These are phyloP conservation scores for Carpinus fangiana DNA, from an alignment of 306 rosid genomes.

Conservation along the genomic window DNA sequence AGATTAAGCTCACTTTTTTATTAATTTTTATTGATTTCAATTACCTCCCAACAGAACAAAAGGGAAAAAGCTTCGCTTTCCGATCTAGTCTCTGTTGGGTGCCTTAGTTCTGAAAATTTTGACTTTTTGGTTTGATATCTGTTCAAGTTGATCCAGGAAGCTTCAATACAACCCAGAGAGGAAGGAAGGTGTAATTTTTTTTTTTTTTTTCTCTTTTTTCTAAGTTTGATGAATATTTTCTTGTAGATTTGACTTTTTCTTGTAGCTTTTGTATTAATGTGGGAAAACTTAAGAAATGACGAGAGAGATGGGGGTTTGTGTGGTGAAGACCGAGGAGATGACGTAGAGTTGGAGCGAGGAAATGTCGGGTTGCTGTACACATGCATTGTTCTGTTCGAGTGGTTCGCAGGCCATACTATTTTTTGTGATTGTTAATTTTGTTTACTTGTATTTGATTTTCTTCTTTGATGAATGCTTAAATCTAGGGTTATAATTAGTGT, in stretches of 20 bases:
- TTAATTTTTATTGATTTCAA: background rate
- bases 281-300: slow-evolving; percentile 30
- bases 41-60: background rate
- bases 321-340: slow-evolving; percentile 33
- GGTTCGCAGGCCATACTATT: background rate
- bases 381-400: background rate
- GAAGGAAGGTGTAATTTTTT: too few relatives aligned
- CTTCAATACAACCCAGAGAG: slow-evolving; percentile 5
- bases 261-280: background rate
- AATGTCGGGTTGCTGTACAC: slow-evolving; percentile 28
- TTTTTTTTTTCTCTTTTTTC: background rate
- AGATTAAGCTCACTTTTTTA: slow-evolving; percentile 7
- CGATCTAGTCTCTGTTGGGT: background rate
- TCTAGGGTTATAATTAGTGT: too few relatives aligned
- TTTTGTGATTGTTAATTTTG: background rate
- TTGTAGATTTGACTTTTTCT: slow-evolving; percentile 24
- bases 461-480: too few relatives aligned
- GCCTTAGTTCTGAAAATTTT: background rate
- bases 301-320: slow-evolving; percentile 16
- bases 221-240: background rate
- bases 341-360: slow-evolving; percentile 29
- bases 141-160: slow-evolving; percentile 22
- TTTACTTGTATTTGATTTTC: background rate
- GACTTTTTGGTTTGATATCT: background rate
- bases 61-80: background rate